These are phyloP conservation scores for Beverwykella pulmonaria DNA, from an alignment of 495 filamentous ascomycete species.

Conservation along the genomic window DNA sequence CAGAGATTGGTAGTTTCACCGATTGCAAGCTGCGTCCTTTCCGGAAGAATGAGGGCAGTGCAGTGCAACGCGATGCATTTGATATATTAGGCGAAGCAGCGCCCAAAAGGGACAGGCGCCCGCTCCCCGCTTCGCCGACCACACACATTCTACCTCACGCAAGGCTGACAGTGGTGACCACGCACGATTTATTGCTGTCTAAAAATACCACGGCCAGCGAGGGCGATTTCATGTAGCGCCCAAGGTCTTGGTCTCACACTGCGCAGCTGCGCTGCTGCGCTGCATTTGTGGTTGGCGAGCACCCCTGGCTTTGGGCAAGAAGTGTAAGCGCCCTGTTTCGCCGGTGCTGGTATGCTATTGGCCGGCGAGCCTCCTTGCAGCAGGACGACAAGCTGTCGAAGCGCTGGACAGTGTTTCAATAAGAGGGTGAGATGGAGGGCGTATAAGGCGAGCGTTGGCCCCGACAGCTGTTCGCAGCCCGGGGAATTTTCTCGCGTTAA, in stretches of 20 bases:
- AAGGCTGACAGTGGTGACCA: conserved; percentile 6
- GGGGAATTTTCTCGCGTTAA: background rate
- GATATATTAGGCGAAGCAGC: background rate
- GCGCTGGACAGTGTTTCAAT: conserved; percentile 35
- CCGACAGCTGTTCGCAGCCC: background rate
- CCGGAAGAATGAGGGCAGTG: background rate
- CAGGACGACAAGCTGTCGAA: conserved; percentile 13
- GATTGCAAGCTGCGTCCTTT: background rate
- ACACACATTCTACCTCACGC: background rate
- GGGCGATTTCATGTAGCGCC: conserved; percentile 16
- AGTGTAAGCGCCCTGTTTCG: conserved; percentile 29
- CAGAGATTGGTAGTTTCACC: conserved; percentile 9
- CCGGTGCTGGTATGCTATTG: background rate
- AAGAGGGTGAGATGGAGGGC: conserved; percentile 25
- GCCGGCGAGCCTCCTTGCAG: background rate
- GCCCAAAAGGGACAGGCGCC: background rate
- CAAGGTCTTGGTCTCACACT: background rate
- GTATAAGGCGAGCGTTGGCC: conserved; percentile 25
- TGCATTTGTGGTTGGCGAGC: conserved; percentile 10
- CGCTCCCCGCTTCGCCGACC: conserved; percentile 3
- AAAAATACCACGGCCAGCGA: conserved; percentile 9
- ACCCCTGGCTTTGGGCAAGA: conserved; percentile 12
- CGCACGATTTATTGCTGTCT: background rate
- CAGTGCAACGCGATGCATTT: background rate
- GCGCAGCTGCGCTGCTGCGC: conserved; percentile 1